Evolutionary conservation across 345 rosid genomes (phyloP), one percentile per base, ranked within the genome.

Genomic region (Punica granatum): DNA sequence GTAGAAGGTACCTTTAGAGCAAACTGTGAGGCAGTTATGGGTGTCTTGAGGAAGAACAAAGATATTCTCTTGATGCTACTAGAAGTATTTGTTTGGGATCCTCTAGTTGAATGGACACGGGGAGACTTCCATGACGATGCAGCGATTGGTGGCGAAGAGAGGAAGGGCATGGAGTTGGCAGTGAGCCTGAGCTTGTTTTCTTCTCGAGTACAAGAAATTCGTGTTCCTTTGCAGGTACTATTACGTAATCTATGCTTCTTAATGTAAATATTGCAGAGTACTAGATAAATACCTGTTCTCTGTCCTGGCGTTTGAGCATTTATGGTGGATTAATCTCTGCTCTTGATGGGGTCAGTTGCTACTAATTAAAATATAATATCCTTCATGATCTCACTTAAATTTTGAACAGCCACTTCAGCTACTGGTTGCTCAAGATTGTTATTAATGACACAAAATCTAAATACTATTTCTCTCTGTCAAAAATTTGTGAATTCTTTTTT

Each of bases 81-180:
- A 67, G 96, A 92, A 79, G 98, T 89, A 48, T 92, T 92, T 78
- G 86, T 89, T 67, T 92, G 96, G 96, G 96, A 92, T 79, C 98
- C 98, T 68, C 90, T 92, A 66, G 84, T 92, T 69, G 98, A 92
- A 83, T 92, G 98, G 98, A 92, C 96, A 56, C 82, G 96, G 66
- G 98, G 87, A 66, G 92, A 92, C 78, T 89, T 90, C 74, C 98
- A 89, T 64, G 98, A 92, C 83, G 98, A 86, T 73, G 96, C 96
- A 74, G 94, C 96, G 61, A 89, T 92, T 81, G 96, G 88, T 63
- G 94, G 94, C 70, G 96, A 92, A 81, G 98, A 92, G 84, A 87
- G 98, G 81, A 92, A 89, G 79, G 96, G 95, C 74, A 92, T 92
- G 98, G 98, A 92, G 80, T 78, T 89, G 76, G 96, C 98, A 8